Conservation (phyloP, 2,329 filamentous ascomycete genomes). For the Simplicillium sp. region DNA sequence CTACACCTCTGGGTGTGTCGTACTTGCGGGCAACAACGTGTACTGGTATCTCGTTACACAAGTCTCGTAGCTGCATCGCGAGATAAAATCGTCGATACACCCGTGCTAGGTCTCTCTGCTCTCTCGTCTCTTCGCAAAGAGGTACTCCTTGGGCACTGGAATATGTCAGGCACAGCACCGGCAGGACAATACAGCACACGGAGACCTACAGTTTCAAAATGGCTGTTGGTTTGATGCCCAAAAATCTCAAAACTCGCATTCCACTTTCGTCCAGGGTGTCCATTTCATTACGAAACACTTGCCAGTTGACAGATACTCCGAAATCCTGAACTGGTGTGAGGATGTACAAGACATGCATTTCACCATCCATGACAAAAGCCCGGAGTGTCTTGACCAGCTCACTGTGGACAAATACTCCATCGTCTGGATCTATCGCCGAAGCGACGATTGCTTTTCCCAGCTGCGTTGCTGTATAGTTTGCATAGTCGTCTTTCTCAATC, state of each 20-base stretch:
- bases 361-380: slow-evolving; percentile 71
- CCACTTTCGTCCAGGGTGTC: slow-evolving; percentile 63
- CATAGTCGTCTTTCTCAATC: slow-evolving; percentile 37
- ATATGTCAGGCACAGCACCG: neutral
- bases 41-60: slow-evolving; percentile 68
- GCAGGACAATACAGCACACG: too few species aligned
- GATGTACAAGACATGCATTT: slow-evolving; percentile 70
- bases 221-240: slow-evolving; percentile 58
- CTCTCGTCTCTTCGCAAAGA: slow-evolving; percentile 51
- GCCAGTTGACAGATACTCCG: slow-evolving; percentile 56
- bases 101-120: slow-evolving; percentile 50
- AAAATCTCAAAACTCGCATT: slow-evolving; percentile 55
- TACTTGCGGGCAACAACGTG: slow-evolving; percentile 63
- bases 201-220: slow-evolving; percentile 54
- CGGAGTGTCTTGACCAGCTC: slow-evolving; percentile 58
- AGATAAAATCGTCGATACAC: slow-evolving; percentile 67
- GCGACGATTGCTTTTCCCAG: slow-evolving; percentile 64
- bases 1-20: slow-evolving; percentile 56
- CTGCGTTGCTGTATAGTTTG: slow-evolving; percentile 50
- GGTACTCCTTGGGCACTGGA: slow-evolving; percentile 55
- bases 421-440: slow-evolving; percentile 63
- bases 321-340: slow-evolving; percentile 63
- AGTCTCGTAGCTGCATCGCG: slow-evolving; percentile 66
- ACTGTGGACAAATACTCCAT: slow-evolving; percentile 62
- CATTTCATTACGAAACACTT: slow-evolving; percentile 61